These are phyloP conservation scores for Camillea tinctor DNA, from an alignment of 2,329 filamentous ascomycete species.

Conservation along the genomic window DNA sequence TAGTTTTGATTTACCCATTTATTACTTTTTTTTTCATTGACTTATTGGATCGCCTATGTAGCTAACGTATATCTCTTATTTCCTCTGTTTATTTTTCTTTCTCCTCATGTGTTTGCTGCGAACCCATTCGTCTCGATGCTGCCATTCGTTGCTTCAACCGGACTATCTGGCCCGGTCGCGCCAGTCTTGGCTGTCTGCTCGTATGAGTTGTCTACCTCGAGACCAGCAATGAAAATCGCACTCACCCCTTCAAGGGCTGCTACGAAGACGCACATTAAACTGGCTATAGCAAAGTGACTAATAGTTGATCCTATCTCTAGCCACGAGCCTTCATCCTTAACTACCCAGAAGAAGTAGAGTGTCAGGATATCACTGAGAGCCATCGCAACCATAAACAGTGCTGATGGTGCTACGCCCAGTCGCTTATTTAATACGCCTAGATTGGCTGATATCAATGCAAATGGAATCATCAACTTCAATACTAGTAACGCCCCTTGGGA, in stretches of 20 bases:
- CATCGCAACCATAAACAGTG: constrained; percentile 93
- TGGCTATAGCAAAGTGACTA: constrained; percentile 92
- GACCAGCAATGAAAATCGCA: constrained; percentile 75
- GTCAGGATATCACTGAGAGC: constrained; percentile 88
- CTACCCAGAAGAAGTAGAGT: constrained; percentile 96
- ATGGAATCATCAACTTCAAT: constrained; percentile 89
- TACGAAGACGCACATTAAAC: constrained; percentile 85
- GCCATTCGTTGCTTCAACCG: constrained; percentile 1
- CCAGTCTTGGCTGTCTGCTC: constrained; percentile 7
- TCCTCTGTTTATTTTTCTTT: background rate
- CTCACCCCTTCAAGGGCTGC: constrained; percentile 83
- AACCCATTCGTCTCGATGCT: constrained; percentile 9
- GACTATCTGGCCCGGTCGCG: constrained; percentile 8
- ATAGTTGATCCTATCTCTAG: constrained; percentile 97
- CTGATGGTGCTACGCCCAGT: constrained; percentile 80
- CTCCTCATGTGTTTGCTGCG: background rate
- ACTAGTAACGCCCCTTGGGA: constrained; percentile 84
- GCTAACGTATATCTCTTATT: background rate
- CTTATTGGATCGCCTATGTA: background rate
- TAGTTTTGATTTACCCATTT: no score
- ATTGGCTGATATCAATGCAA: constrained; percentile 87
- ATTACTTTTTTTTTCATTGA: background rate
- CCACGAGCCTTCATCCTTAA: constrained; percentile 95
- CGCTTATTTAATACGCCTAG: constrained; percentile 88
- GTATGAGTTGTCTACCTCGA: constrained; percentile 57